Percentiles rank a stretch among this genome's conserved stretches.
phyloP scores from a whole-genome alignment of 768 basidiomycete species.

The Flagelloscypha sp. region DNA sequence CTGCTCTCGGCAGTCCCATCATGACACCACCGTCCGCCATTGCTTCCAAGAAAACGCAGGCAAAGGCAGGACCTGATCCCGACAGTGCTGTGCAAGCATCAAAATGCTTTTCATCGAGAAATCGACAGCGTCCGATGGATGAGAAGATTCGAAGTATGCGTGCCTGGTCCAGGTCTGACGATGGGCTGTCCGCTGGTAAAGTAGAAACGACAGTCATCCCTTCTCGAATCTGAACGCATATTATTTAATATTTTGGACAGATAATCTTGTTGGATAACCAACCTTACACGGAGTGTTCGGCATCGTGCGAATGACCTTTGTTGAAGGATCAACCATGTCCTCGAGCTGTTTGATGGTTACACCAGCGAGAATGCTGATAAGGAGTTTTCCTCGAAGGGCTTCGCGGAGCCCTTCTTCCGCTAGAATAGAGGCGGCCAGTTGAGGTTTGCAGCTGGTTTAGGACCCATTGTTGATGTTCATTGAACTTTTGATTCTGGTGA shows the following conservation, averaged over 20 bases:
- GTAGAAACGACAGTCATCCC: conserved; percentile 95
- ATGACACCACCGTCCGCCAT: conserved; percentile 99
- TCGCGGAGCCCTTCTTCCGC: conserved; percentile 67
- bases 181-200: conserved; percentile 43
- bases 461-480: background rate
- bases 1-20: conserved; percentile 95
- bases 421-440: conserved; percentile 72
- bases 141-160: conserved; percentile 93
- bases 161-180: conserved; percentile 51
- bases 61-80: conserved; percentile 95
- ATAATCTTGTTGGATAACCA: conserved; percentile 18
- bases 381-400: conserved; percentile 80
- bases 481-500: background rate
- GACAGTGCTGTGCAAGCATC: conserved; percentile 96
- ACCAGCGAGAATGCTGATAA: conserved; percentile 97
- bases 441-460: conserved; percentile 79
- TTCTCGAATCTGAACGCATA: conserved; percentile 74
- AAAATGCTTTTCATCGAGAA: conserved; percentile 97
- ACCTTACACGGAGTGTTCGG: conserved; percentile 97
- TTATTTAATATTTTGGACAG: background rate
- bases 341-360: conserved; percentile 79
- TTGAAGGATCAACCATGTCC: conserved; percentile 65
- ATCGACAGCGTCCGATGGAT: conserved; percentile 91
- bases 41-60: conserved; percentile 92
- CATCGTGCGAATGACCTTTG: conserved; percentile 91